phyloP scores from a whole-genome alignment of 371 early-diverging fungal species.

The Racocetra persica region DNA sequence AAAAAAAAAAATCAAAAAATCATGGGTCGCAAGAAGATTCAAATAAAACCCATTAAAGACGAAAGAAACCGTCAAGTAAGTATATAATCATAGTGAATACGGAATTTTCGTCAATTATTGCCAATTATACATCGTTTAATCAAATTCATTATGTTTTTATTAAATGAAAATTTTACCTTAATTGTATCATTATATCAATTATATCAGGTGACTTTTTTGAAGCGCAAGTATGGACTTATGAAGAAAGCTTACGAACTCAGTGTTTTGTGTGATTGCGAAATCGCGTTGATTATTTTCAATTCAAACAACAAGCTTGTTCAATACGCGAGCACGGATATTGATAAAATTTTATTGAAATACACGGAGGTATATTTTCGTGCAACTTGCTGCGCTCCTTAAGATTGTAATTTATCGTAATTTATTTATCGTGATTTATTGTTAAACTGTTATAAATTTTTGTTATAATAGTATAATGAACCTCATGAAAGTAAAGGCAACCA shows the following conservation, averaged over 20 bases:
- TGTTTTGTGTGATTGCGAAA: constrained; percentile 96
- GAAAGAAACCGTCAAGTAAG: constrained; percentile 92
- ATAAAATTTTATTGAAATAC: constrained; percentile 90
- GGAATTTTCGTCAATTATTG: too few species aligned
- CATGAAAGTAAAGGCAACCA: constrained; percentile 69
- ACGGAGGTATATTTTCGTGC: constrained; percentile 68
- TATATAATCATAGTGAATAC: background rate
- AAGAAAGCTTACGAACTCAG: constrained; percentile 99
- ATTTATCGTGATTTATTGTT: constrained; percentile 9
- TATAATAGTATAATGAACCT: constrained; percentile 66
- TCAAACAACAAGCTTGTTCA: constrained; percentile 92
- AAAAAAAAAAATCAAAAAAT: too few species aligned
- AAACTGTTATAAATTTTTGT: background rate
- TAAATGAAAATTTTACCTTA: too few species aligned
- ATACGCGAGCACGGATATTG: constrained; percentile 91
- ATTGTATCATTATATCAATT: background rate
- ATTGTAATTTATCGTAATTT: background rate
- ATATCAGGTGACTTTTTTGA: constrained; percentile 91
- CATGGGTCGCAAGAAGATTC: constrained; percentile 98
- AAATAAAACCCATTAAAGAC: constrained; percentile 92
- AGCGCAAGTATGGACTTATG: constrained; percentile 98
- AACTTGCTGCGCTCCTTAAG: background rate
- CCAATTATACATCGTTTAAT: too few species aligned
- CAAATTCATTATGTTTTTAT: too few species aligned
- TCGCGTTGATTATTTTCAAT: constrained; percentile 93